Conservation (phyloP, 169 alveolate species). For the Theileria annulata region DNA sequence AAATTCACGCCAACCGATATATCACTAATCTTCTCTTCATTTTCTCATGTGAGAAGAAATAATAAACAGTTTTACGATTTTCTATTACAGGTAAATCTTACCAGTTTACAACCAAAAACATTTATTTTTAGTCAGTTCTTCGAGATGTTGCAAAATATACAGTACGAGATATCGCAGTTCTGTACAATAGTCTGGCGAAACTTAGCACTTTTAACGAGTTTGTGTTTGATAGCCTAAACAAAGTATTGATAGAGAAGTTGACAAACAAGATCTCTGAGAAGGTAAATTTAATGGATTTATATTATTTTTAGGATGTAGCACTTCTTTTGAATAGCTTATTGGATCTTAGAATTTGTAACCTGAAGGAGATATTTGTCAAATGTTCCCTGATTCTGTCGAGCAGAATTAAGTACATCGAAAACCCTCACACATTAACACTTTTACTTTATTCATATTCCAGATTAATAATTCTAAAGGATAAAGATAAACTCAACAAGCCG, state of each 20-base stretch:
- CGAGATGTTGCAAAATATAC: slow-evolving; percentile 24
- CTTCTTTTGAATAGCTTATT: slow-evolving; percentile 52
- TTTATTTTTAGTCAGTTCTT: slow-evolving; percentile 22
- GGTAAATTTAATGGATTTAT: slow-evolving; percentile 19
- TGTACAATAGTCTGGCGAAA: slow-evolving; percentile 60
- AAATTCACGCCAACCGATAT: slow-evolving; percentile 65
- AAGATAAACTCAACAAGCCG: too few relatives aligned
- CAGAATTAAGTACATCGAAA: slow-evolving; percentile 51
- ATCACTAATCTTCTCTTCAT: slow-evolving; percentile 60
- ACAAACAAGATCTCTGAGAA: slow-evolving; percentile 60
- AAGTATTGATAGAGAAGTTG: slow-evolving; percentile 23
- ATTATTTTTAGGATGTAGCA: slow-evolving; percentile 50
- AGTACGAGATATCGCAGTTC: slow-evolving; percentile 57
- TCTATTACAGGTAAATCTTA: slow-evolving; percentile 41
- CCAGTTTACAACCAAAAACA: background rate
- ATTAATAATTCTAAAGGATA: background rate
- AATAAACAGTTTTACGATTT: slow-evolving; percentile 27
- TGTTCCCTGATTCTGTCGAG: slow-evolving; percentile 57
- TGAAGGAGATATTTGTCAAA: slow-evolving; percentile 53
- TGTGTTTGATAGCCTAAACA: slow-evolving; percentile 45
- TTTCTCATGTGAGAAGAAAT: slow-evolving; percentile 28
- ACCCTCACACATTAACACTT: slow-evolving; percentile 62
- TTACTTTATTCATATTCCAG: slow-evolving; percentile 56
- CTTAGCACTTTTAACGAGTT: slow-evolving; percentile 27
- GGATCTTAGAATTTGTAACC: slow-evolving; percentile 33